Evolutionary conservation across 73 alveolate species (phyloP).

Genomic region (Paraurostyla sp.): DNA sequence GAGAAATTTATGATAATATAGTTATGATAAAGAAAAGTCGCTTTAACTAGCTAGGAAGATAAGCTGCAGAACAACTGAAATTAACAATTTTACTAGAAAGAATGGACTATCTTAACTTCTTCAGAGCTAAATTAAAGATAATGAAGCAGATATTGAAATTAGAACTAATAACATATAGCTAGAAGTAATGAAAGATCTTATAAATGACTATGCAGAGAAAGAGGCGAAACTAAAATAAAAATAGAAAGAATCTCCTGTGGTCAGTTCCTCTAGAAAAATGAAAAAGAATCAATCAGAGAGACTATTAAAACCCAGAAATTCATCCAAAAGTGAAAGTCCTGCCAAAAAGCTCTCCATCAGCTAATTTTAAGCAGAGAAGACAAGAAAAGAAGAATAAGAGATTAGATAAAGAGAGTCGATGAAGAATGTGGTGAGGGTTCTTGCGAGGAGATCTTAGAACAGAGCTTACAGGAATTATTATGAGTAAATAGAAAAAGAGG

Average conservation of each 20-base stretch:
- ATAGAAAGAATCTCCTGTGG: background rate
- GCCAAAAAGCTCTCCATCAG: background rate
- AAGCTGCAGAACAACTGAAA: background rate
- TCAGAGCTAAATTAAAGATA: background rate
- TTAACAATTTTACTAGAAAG: background rate
- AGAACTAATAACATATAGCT: background rate
- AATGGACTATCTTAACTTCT: background rate
- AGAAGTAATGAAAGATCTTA: conserved; percentile 7
- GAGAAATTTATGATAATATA: background rate
- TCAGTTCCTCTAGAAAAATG: background rate
- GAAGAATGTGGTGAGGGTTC: conserved; percentile 6
- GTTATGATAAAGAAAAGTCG: conserved; percentile 20
- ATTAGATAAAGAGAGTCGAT: background rate
- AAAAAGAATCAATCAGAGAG: background rate
- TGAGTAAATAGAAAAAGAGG: conserved; percentile 21
- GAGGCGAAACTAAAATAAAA: background rate
- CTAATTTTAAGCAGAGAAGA: background rate
- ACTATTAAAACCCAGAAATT: background rate
- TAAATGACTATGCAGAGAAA: background rate
- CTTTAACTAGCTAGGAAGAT: conserved; percentile 13
- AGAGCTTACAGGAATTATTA: conserved; percentile 16
- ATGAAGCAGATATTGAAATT: conserved; percentile 4
- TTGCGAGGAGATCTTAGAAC: conserved; percentile 39
- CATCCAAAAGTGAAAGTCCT: background rate
- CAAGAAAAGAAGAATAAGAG: background rate